Evolutionary conservation across 2,329 filamentous ascomycete species (phyloP).

Genomic region (Penicillium sp.): DNA sequence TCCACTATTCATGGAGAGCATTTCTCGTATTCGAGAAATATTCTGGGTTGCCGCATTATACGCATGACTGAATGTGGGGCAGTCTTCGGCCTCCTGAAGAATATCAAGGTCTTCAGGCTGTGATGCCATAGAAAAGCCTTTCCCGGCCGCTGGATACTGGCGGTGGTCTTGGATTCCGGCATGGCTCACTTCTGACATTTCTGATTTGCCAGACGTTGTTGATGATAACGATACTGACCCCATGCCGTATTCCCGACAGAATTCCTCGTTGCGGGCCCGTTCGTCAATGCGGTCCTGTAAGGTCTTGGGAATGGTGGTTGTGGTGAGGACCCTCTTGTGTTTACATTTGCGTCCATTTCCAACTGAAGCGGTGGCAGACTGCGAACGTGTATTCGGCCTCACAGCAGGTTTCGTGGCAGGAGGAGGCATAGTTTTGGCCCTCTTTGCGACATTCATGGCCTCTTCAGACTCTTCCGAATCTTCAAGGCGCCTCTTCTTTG

Average conservation of each 20-base stretch:
- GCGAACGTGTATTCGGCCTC: background rate
- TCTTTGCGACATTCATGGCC: background rate
- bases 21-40: background rate
- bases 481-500: background rate
- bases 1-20: too few relatives aligned
- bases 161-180: constrained; percentile 49
- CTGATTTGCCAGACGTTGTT: background rate
- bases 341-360: background rate
- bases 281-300: background rate
- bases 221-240: background rate
- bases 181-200: background rate
- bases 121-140: constrained; percentile 58
- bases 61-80: constrained; percentile 57
- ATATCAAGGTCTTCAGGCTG: constrained; percentile 62
- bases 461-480: background rate
- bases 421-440: background rate
- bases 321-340: background rate
- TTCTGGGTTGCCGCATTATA: constrained; percentile 23
- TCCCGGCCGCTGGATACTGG: constrained; percentile 63
- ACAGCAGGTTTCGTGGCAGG: background rate
- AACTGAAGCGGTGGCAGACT: background rate
- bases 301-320: background rate
- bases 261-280: too few relatives aligned
- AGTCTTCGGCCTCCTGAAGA: constrained; percentile 59
- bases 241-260: too few relatives aligned